Conservation (phyloP, 805 yeast species). For the Kodamaea leandrae region DNA sequence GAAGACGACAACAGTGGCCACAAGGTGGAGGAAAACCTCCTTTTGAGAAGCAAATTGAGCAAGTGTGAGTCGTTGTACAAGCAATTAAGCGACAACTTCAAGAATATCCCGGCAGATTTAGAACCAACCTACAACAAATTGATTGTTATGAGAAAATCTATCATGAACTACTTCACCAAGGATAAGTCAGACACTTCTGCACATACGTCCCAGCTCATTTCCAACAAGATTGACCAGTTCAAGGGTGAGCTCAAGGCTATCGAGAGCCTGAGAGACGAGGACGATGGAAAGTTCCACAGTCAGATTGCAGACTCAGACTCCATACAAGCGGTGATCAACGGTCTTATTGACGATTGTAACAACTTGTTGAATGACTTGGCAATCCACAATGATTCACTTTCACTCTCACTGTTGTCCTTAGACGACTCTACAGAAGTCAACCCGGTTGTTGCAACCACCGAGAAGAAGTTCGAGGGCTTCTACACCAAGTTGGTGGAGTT, state of each 20-base stretch:
- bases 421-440: conserved; percentile 17
- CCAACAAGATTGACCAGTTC: conserved; percentile 18
- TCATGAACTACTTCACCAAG: conserved; percentile 35
- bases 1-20: conserved; percentile 15
- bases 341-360: conserved; percentile 80
- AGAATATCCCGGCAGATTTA: conserved; percentile 40
- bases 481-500: conserved; percentile 63
- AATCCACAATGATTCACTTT: conserved; percentile 38
- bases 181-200: conserved; percentile 2
- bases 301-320: conserved; percentile 20
- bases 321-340: conserved; percentile 56
- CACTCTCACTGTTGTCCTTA: conserved; percentile 21
- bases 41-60: conserved; percentile 64
- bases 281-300: conserved; percentile 49
- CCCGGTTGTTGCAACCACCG: conserved; percentile 11
- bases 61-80: conserved; percentile 59
- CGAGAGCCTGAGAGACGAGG: conserved; percentile 44
- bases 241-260: conserved; percentile 27
- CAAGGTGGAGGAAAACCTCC: conserved; percentile 48
- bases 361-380: conserved; percentile 66
- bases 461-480: conserved; percentile 42
- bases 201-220: conserved; percentile 10
- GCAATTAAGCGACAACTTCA: conserved; percentile 51
- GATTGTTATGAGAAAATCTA: conserved; percentile 58
- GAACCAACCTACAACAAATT: conserved; percentile 53